These are phyloP conservation scores for Aspergillus carbonarius DNA, from an alignment of 2,329 filamentous ascomycete species.

Conservation along the genomic window DNA sequence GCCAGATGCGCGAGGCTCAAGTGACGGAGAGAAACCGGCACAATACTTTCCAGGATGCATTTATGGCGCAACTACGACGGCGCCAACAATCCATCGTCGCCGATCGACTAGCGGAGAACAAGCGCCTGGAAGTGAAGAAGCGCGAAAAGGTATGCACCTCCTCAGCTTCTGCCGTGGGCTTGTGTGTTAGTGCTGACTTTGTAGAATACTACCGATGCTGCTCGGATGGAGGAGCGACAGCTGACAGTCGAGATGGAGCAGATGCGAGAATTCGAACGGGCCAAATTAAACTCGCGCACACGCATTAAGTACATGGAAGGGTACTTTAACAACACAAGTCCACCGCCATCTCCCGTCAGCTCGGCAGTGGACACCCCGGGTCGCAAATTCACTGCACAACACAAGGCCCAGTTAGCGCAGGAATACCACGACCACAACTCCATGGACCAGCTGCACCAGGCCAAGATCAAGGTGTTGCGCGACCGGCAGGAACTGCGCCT, in stretches of 20 bases:
- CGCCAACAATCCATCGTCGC: conserved; percentile 32
- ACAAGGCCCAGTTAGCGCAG: conserved; percentile 46
- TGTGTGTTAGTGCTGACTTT: background rate
- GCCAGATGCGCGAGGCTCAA: conserved; percentile 32
- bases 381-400: conserved; percentile 41
- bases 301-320: conserved; percentile 51
- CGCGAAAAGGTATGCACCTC: conserved; percentile 35
- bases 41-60: conserved; percentile 35
- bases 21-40: conserved; percentile 31
- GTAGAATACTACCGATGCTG: conserved; percentile 38
- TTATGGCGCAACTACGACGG: conserved; percentile 29
- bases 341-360: conserved; percentile 30
- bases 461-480: conserved; percentile 48
- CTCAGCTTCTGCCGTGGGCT: background rate
- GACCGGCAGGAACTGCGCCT: conserved; percentile 46
- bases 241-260: conserved; percentile 47
- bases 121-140: conserved; percentile 36
- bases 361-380: conserved; percentile 22
- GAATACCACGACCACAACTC: conserved; percentile 44
- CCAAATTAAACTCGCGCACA: conserved; percentile 43
- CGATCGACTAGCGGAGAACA: conserved; percentile 30
- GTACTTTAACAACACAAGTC: conserved; percentile 44
- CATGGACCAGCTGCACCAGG: conserved; percentile 45
- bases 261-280: conserved; percentile 44
- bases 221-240: conserved; percentile 45